Percentiles rank a stretch among this genome's conserved stretches.
phyloP scores from a whole-genome alignment of 345 rosid species.

The Luvunga scandens region DNA sequence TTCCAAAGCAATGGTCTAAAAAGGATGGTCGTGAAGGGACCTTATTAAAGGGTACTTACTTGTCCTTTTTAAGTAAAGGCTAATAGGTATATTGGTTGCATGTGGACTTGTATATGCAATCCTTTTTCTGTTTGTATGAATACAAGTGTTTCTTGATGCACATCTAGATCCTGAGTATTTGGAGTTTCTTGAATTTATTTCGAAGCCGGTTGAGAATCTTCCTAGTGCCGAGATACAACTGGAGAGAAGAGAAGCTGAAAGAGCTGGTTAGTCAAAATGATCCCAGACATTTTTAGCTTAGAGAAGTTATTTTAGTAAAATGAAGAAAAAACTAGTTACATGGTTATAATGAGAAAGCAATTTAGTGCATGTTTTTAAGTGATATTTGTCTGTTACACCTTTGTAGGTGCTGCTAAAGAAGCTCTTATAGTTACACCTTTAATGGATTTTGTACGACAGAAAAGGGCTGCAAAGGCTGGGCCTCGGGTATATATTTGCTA shows the following conservation, averaged over 20 bases:
- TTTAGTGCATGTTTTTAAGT: neutral
- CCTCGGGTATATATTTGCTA: constrained; percentile 35
- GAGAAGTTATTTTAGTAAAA: neutral
- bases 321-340: neutral
- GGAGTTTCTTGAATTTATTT: constrained; percentile 70
- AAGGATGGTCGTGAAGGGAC: constrained; percentile 75
- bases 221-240: constrained; percentile 75
- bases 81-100: constrained; percentile 6
- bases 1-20: constrained; percentile 54
- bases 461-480: constrained; percentile 51
- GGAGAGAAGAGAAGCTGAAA: constrained; percentile 70
- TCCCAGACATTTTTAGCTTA: neutral
- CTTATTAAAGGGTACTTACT: constrained; percentile 45
- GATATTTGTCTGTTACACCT: constrained; percentile 6
- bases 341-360: neutral
- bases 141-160: constrained; percentile 26
- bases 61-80: neutral
- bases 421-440: constrained; percentile 55
- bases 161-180: constrained; percentile 66
- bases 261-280: constrained; percentile 45
- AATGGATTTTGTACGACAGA: constrained; percentile 69
- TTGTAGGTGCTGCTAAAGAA: constrained; percentile 44
- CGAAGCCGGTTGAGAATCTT: constrained; percentile 75
- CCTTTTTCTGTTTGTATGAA: constrained; percentile 17
- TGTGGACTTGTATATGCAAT: constrained; percentile 6